Percentiles rank a stretch among this genome's conserved stretches.
phyloP scores from a whole-genome alignment of 2,329 filamentous ascomycete species.

The Monosporascus sp. region DNA sequence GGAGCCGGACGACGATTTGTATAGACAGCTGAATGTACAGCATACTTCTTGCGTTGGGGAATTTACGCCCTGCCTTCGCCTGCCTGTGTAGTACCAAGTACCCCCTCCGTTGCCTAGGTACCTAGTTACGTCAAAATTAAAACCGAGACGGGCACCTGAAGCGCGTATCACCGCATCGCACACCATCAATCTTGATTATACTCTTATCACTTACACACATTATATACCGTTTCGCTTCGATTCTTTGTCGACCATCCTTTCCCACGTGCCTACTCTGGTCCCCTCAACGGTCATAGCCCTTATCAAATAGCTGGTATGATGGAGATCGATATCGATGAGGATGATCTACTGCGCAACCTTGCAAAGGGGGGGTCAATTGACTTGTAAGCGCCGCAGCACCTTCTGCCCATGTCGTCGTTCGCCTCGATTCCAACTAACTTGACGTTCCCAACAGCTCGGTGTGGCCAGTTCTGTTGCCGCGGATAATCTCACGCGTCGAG shows the following conservation, averaged over 20 bases:
- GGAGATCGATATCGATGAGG: constrained; percentile 55
- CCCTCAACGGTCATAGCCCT: background rate
- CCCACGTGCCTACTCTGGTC: no score
- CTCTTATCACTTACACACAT: background rate
- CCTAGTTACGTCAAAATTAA: background rate
- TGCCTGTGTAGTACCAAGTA: background rate
- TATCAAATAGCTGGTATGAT: constrained; percentile 31
- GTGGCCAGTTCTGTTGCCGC: constrained; percentile 33
- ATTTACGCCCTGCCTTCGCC: no score
- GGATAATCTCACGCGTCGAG: constrained; percentile 40
- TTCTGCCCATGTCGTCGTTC: background rate
- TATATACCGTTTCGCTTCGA: background rate
- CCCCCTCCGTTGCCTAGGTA: background rate
- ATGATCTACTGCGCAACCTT: constrained; percentile 42
- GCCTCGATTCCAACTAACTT: constrained; percentile 7
- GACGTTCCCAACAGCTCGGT: constrained; percentile 25
- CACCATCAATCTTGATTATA: background rate
- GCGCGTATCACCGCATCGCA: background rate
- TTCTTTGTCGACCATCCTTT: background rate
- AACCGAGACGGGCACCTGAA: background rate
- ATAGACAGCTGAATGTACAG: no score
- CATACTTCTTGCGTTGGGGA: no score
- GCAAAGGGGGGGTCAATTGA: constrained; percentile 49
- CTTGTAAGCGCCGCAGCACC: constrained; percentile 38
- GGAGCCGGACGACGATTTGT: no score